Evolutionary conservation across 345 rosid species (phyloP), one percentile per base, ranked within the genome.

Genomic region (Euphorbia lathyris): DNA sequence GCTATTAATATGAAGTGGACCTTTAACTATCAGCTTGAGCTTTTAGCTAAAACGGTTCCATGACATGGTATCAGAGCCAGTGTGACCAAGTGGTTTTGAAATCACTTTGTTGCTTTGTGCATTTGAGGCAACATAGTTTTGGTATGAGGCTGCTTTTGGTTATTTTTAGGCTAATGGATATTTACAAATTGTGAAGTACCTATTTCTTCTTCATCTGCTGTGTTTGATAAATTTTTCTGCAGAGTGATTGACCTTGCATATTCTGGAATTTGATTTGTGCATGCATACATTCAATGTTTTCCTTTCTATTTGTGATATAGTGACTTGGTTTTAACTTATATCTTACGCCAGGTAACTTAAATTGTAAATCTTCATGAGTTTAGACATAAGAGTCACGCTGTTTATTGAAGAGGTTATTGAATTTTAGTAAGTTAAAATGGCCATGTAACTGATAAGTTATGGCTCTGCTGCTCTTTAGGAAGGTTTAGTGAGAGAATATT

Each of bases 211-310:
- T 7, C 25, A 51, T 27, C n/a, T 50, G 10, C 68, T 10, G 40
- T 32, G 10, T 50, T 9, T 34, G 9, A 66, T 9, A 11, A 27
- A 11, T 50, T 66, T 29, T 11, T 17, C n/a, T n/a, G n/a, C n/a
- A n/a, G n/a, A n/a, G n/a, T n/a, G n/a, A n/a, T n/a, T n/a, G n/a
- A n/a, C n/a, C n/a, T n/a, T n/a, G n/a, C 58, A 2, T 17, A 48
- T 48, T 48, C 16, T 19, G 58, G 6, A 65, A n/a, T 65, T 65
- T 29, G 36, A 26, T 65, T 47, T 65, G 16, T 65, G n/a, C 52
- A 19, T 51, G 16, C 19, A 20, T 50, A 11, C 12, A 19, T 27
- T 34, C 7, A 34, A 40, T 51, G 26, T 34, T 38, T 36, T 5
- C 5, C 38, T 34, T 38, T 38, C 45, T 55, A 2, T 32, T 4